phyloP scores from a whole-genome alignment of 768 basidiomycete genomes.

The Lentinula raphanica region DNA sequence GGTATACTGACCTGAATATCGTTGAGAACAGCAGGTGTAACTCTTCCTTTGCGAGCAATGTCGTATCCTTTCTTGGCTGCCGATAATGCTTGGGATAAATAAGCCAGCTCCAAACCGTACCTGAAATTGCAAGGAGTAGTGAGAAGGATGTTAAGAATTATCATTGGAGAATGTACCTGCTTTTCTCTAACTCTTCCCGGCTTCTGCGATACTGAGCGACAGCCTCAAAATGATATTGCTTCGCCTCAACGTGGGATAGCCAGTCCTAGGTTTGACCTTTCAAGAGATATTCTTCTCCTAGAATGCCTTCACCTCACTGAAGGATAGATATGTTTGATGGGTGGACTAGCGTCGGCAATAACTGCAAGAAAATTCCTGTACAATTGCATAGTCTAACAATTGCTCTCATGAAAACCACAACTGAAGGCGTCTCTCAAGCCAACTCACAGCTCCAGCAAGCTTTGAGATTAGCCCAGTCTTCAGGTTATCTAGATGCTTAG shows the following conservation, averaged over 20 bases:
- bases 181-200: conserved; percentile 79
- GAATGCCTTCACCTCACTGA: conserved; percentile 43
- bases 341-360: conserved; percentile 38
- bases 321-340: conserved; percentile 46
- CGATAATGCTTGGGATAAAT: conserved; percentile 62
- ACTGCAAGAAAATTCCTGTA: conserved; percentile 49
- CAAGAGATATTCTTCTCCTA: too few species aligned
- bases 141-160: too few species aligned
- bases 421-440: background rate
- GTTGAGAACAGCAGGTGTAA: conserved; percentile 58
- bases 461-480: conserved; percentile 84
- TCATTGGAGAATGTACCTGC: too few species aligned
- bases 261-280: conserved; percentile 49
- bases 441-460: conserved; percentile 63
- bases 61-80: conserved; percentile 70
- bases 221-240: conserved; percentile 79
- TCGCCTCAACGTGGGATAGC: conserved; percentile 77
- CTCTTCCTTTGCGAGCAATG: conserved; percentile 55
- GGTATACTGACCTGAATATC: conserved; percentile 73
- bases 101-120: conserved; percentile 84
- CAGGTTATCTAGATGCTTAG: conserved; percentile 42
- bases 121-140: conserved; percentile 29
- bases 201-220: conserved; percentile 87
- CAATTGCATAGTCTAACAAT: conserved; percentile 50
- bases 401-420: background rate